Conservation (phyloP, 2,329 filamentous ascomycete species). For the Beauveria asiatica region DNA sequence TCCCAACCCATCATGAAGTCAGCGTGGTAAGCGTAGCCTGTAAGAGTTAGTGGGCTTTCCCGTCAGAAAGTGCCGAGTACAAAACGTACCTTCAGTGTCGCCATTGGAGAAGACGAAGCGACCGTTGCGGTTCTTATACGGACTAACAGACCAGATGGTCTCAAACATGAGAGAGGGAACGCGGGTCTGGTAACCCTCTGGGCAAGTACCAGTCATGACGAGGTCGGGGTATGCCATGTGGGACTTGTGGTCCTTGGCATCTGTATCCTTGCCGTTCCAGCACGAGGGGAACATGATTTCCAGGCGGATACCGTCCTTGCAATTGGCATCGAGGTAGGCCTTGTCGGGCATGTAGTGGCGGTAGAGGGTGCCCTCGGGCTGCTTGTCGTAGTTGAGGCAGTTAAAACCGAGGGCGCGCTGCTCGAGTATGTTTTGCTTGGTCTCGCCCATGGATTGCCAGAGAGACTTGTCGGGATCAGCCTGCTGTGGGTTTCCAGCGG, state of each 20-base stretch:
- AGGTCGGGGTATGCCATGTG: conserved; percentile 73
- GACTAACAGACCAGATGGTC: conserved; percentile 70
- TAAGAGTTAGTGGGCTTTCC: conserved; percentile 2
- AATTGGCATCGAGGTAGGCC: conserved; percentile 69
- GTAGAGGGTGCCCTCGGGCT: conserved; percentile 64
- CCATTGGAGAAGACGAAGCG: conserved; percentile 71
- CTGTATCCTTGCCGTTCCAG: conserved; percentile 63
- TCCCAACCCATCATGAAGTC: conserved; percentile 81
- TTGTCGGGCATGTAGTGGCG: conserved; percentile 79
- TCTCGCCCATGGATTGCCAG: conserved; percentile 58
- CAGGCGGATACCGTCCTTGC: conserved; percentile 69
- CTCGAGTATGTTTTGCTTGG: conserved; percentile 56
- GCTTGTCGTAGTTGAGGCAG: conserved; percentile 70
- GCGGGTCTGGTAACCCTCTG: conserved; percentile 56
- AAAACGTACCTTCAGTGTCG: conserved; percentile 57
- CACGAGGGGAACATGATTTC: conserved; percentile 86
- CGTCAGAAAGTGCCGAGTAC: background rate
- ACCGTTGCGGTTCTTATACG: conserved; percentile 54
- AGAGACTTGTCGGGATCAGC: conserved; percentile 57
- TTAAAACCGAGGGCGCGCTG: conserved; percentile 91
- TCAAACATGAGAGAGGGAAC: conserved; percentile 75
- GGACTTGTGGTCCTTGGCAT: conserved; percentile 46
- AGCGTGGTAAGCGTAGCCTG: conserved; percentile 67
- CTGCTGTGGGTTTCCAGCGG: conserved; percentile 56
- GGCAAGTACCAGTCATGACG: conserved; percentile 70